Conservation (phyloP, 2,329 filamentous ascomycete species). For the Aphanocladium album region DNA sequence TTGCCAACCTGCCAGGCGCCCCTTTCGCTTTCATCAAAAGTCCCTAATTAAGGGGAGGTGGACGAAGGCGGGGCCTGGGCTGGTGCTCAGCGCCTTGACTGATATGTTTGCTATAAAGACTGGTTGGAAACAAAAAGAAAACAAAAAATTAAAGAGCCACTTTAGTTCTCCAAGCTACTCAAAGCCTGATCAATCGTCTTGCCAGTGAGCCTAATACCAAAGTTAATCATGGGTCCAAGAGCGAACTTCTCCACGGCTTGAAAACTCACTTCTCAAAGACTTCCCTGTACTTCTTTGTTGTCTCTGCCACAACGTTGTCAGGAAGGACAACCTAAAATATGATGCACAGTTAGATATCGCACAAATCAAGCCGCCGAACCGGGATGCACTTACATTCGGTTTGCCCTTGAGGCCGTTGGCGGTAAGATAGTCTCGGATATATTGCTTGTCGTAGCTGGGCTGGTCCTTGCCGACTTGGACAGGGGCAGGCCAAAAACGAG, state of each 20-base stretch:
- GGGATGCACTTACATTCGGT: conserved; percentile 7
- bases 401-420: conserved; percentile 52
- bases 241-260: not conserved
- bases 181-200: conserved; percentile 15
- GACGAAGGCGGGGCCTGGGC: not conserved
- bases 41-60: not conserved
- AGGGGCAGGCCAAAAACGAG: conserved; percentile 78
- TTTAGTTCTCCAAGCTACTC: conserved; percentile 12
- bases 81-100: not conserved
- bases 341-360: not conserved
- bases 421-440: conserved; percentile 76
- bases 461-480: conserved; percentile 66
- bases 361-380: not conserved
- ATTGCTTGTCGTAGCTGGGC: conserved; percentile 86
- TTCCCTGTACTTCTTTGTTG: conserved; percentile 68
- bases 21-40: not conserved
- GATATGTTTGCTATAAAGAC: too few relatives aligned
- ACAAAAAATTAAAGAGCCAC: not conserved
- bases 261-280: conserved; percentile 44
- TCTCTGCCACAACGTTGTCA: conserved; percentile 64
- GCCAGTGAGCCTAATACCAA: conserved; percentile 13
- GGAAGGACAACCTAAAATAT: conserved; percentile 46
- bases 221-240: not conserved
- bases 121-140: too few relatives aligned
- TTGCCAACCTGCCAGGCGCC: not conserved